These are phyloP conservation scores for Phalaenopsis equestris DNA, from an alignment of 106 monocot species.

Conservation along the genomic window DNA sequence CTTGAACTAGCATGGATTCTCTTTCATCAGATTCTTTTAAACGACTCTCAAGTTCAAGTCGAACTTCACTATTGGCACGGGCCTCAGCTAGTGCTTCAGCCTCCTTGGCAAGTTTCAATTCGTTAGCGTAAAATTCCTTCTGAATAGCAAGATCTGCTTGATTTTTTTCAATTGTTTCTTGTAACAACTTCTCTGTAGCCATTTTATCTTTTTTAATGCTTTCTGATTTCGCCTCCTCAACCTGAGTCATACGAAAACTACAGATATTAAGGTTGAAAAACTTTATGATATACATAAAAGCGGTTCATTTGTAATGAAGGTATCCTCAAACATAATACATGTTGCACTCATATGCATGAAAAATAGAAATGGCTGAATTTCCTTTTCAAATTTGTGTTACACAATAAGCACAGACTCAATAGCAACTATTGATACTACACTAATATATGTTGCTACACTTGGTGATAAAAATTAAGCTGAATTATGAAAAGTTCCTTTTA, in stretches of 20 bases:
- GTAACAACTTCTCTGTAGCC: constrained; percentile 86
- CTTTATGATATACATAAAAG: not conserved
- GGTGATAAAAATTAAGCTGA: not conserved
- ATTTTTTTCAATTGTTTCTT: constrained; percentile 93
- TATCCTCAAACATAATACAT: not conserved
- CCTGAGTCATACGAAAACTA: constrained; percentile 32
- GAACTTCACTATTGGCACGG: constrained; percentile 78
- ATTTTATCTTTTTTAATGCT: constrained; percentile 86
- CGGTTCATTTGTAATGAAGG: not conserved
- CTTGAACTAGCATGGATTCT: constrained; percentile 79
- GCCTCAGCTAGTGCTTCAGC: constrained; percentile 87
- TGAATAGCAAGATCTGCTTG: constrained; percentile 83
- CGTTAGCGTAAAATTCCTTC: constrained; percentile 94
- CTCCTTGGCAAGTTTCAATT: constrained; percentile 86
- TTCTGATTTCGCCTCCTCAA: constrained; percentile 89
- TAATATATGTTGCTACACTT: not conserved
- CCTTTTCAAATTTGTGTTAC: not conserved
- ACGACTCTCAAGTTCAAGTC: constrained; percentile 73
- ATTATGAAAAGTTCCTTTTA: not conserved
- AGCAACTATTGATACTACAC: not conserved
- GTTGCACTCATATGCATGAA: not conserved
- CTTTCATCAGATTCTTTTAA: constrained; percentile 83
- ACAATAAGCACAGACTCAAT: not conserved
- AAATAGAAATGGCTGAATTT: not conserved
- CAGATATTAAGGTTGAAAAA: not conserved